Conservation (phyloP, 306 rosid genomes). For the Hippophae tibetana region DNA sequence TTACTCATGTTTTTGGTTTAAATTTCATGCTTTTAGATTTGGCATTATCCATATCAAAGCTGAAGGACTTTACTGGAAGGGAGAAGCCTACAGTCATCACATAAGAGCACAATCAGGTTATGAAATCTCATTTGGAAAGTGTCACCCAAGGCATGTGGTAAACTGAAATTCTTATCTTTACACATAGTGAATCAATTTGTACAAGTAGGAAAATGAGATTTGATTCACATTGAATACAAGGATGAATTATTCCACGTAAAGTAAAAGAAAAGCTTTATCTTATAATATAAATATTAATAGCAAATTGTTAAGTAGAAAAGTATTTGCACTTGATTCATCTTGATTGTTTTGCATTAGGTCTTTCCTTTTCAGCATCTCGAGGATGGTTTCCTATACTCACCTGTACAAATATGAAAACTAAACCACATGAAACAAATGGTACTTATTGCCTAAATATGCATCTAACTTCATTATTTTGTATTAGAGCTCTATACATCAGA, state of each 20-base stretch:
- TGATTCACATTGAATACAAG: neutral
- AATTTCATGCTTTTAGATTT: conserved; percentile 41
- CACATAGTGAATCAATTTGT: too few relatives aligned
- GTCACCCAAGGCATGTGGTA: conserved; percentile 15
- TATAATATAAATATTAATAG: neutral
- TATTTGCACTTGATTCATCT: conserved; percentile 21
- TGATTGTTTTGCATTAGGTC: conserved; percentile 26
- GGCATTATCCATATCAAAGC: conserved; percentile 71
- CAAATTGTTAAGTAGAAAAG: conserved; percentile 2
- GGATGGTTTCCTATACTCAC: conserved; percentile 31
- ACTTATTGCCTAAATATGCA: too few relatives aligned
- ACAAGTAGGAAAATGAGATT: neutral
- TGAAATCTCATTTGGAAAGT: conserved; percentile 1
- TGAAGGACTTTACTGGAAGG: conserved; percentile 91
- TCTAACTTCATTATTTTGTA: neutral
- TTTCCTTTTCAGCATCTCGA: conserved; percentile 25
- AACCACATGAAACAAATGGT: neutral
- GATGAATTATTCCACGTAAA: neutral
- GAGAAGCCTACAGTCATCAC: conserved; percentile 95
- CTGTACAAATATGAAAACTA: conserved; percentile 28
- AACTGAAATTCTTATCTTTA: too few relatives aligned
- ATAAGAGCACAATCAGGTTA: conserved; percentile 27
- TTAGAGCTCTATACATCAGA: too few relatives aligned
- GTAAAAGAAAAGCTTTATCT: neutral
- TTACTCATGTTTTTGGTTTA: conserved; percentile 6